Base-by-base conservation (phyloP, 2,329 filamentous ascomycete species). In the Blastomyces silverae region DNA sequence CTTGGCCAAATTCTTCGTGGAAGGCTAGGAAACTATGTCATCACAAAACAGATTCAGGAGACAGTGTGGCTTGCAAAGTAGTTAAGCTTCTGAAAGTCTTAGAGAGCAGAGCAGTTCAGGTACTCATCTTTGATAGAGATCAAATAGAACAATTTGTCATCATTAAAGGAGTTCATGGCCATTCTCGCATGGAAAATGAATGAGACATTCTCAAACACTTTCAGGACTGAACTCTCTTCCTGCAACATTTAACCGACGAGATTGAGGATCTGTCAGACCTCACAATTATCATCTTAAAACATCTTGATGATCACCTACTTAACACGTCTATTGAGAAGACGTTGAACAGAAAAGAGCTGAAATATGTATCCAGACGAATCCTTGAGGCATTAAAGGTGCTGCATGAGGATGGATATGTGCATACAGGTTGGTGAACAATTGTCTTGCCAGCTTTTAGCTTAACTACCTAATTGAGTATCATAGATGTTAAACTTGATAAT, bases 191-290 rank as follows among this genome's bases (percentile, higher is more conserved):
- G 48, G 65, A 70, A 48, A 72, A 73, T 64, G 71, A 74, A 70
- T 58, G 70, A 64, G 59, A 72, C 58, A 62, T 73, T 15, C 70
- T 74, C n/a, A 67, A 65, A 64, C 61, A 66, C 59, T 71, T 71
- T 37, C 70, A 74, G 57, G 59, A 67, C 48, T n/a, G 67, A 50
- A 70, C 68, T 10, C 68, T 65, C 1, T 70, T 57, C 61, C 62
- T 73, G 46, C 69, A 71, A 37, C 72, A 70, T 17, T 59, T 75
- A 48, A 65, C 73, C 8, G 73, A 75, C 66, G 70, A 71, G 39
- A 71, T 72, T 42, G 57, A 70, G 15, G 68, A 73, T 25, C 71
- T 68, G 2, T 61, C 66, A 55, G 25, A 64, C 8, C 71, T 70
- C 46, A 44, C 65, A 8, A 67, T 69, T 17, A 71, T 75, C 28